phyloP scores from a whole-genome alignment of 345 rosid species.

The Citrus australasica region DNA sequence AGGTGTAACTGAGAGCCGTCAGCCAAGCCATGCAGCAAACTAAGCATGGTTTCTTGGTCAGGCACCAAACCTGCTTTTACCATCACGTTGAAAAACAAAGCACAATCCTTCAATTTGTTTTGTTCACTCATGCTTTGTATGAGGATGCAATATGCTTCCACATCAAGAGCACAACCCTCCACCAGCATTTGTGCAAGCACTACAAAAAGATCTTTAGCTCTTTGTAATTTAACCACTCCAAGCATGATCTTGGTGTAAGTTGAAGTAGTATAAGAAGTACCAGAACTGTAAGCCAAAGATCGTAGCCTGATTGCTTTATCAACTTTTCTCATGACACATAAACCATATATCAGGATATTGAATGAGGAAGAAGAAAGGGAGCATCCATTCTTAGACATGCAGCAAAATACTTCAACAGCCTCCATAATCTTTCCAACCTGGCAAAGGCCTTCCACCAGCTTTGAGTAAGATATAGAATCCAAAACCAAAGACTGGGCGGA shows the following conservation, averaged over 20 bases:
- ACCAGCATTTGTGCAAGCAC: conserved; percentile 41
- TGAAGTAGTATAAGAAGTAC: conserved; percentile 25
- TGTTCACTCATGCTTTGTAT: conserved; percentile 29
- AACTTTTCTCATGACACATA: conserved; percentile 34
- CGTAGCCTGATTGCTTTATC: conserved; percentile 37
- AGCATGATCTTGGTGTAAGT: conserved; percentile 33
- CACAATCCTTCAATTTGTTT: conserved; percentile 27
- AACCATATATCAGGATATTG: conserved; percentile 24
- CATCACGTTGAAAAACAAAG: conserved; percentile 36
- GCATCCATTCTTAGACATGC: conserved; percentile 40
- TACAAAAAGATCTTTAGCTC: conserved; percentile 16
- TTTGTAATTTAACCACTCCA: conserved; percentile 27
- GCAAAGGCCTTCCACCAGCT: conserved; percentile 47
- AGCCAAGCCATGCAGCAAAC: conserved; percentile 27
- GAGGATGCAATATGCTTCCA: conserved; percentile 41
- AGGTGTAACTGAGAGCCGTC: conserved; percentile 19
- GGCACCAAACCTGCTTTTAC: conserved; percentile 35
- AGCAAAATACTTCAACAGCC: conserved; percentile 36
- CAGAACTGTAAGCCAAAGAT: conserved; percentile 28
- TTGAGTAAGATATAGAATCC: conserved; percentile 40
- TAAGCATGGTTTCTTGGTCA: conserved; percentile 25
- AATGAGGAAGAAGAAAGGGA: conserved; percentile 33
- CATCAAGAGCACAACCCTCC: conserved; percentile 30
- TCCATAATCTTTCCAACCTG: conserved; percentile 25
- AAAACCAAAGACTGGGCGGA: conserved; percentile 29